Base-by-base conservation (phyloP, 768 basidiomycete genomes). In the Harrya chromipes region DNA sequence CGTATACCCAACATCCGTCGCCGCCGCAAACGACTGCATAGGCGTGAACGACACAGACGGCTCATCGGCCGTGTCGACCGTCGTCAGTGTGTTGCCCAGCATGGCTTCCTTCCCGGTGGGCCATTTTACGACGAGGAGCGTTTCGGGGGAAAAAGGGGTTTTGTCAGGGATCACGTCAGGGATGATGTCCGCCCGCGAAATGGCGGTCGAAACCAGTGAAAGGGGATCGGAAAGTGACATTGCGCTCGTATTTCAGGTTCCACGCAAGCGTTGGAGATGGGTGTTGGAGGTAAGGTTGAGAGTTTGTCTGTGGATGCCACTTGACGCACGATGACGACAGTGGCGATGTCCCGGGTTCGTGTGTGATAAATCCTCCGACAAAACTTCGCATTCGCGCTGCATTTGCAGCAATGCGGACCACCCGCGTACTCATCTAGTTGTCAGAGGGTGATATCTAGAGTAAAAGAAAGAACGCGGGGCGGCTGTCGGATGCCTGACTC, bases 11-110 rank as follows among this genome's bases (percentile, higher is more conserved):
- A 67, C 52, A 29, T 73, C 70, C 1, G 58, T 56, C 41, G 52
- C 56, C 20, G 61, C 63, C 2, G 63, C 66, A 14, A 66, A 69
- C 13, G 63, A 63, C 40, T 62, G 65, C 66, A 75, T 68, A 4
- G 79, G 75, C 3, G 71, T 68, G 26, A 83, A 69, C 33, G 64
- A 67, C 34, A 83, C 68, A 4, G 70, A 59, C 4, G 83, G 83
- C 50, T 82, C 82, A 16, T 79, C 73, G 21, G 70, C 58, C 0
- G 79, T 78, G 11, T 74, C 72, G 4, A 57, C 50, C 17, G 58
- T 61, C 12, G 63, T 63, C 27, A 75, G 53, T 23, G 63, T 62
- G 52, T 74, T 75, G 7, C 74, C 74, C 9, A 73, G 58, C 45
- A 69, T 49, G 21, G 65, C 65, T 48, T 69, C 65, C 40, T 67